Conservation (phyloP, 306 rosid species). For the Rosa multiflora region DNA sequence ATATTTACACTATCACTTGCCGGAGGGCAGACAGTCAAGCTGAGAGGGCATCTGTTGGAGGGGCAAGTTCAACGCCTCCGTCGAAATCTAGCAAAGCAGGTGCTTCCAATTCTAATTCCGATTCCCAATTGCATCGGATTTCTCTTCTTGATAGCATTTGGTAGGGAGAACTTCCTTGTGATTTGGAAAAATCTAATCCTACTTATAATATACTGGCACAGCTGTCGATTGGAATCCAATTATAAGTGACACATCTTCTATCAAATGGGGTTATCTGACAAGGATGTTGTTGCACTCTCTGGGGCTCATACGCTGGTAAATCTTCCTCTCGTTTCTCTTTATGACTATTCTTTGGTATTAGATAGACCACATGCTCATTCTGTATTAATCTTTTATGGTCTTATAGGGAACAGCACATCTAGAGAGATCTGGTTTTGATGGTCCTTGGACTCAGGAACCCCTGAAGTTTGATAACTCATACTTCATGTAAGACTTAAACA, state of each 20-base stretch:
- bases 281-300: conserved; percentile 86
- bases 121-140: conserved; percentile 55
- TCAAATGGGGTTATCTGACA: conserved; percentile 82
- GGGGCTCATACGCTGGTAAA: conserved; percentile 68
- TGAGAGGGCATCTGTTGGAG: conserved; percentile 67
- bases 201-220: too few species aligned
- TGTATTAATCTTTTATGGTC: conserved; percentile 24
- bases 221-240: conserved; percentile 11
- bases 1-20: conserved; percentile 80
- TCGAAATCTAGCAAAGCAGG: conserved; percentile 64
- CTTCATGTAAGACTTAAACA: conserved; percentile 58
- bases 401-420: too few species aligned
- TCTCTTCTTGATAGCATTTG: conserved; percentile 87
- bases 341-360: conserved; percentile 10
- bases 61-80: conserved; percentile 50
- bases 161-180: conserved; percentile 96
- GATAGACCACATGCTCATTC: conserved; percentile 8
- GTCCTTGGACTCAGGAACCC: conserved; percentile 89
- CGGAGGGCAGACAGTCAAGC: conserved; percentile 80
- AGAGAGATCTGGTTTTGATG: conserved; percentile 61
- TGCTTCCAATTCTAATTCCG: conserved; percentile 55
- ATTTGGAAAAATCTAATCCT: conserved; percentile 43
- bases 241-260: conserved; percentile 73
- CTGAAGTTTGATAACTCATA: conserved; percentile 85
- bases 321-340: conserved; percentile 24